Base-by-base conservation (phyloP, 1,284 basidiomycete genomes). In the Cutaneotrichosporon dermatis region DNA sequence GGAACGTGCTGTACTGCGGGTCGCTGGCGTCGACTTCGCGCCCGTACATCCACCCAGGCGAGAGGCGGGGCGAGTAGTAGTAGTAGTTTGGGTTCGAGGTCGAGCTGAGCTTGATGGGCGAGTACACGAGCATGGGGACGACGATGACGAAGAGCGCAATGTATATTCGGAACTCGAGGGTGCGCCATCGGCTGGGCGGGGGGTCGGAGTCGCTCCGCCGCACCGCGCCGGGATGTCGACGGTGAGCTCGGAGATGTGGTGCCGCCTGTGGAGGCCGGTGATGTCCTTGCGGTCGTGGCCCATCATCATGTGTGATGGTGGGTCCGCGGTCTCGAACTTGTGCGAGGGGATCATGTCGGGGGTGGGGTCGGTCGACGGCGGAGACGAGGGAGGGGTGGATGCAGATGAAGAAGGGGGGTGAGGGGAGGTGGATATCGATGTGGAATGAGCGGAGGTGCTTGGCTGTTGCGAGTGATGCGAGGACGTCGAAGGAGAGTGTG, bases 111-210 rank as follows among this genome's bases (percentile, higher is more conserved):
- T 79, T 78, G 35, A 90, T 81, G 0, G 92, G 91, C 63, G 90
- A 82, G 83, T 86, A 92, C 4, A 85, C 79, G 88, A 98, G 90
- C 57, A 86, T 70, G 0, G 89, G 88, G 9, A 97, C 77, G 11
- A 83, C 85, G 25, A 88, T 54, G 12, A 80, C 73, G 42, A 87
- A 85, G 1, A 87, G 80, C 34, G 86, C 63, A 61, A 82, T 86
- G 79, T 98, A 98, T 54, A 88, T 70, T 61, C 84, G 80, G 79
- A 96, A 98, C 76, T 98, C 95, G 13, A 80, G 76, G 0, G 91
- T 89, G 50, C 77, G 79, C 95, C 94, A 98, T 79, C 89, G 66
- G 41, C 79, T 48, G 2, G 64, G 51, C 25, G 65, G 65, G 0
- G 53, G 56, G 36, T 61, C 65, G 5, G 8, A 49, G 5, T 53